Evolutionary conservation across 2,329 filamentous ascomycete species (phyloP), one percentile per base, ranked within the genome.

Genomic region (Peltaster fructicola): DNA sequence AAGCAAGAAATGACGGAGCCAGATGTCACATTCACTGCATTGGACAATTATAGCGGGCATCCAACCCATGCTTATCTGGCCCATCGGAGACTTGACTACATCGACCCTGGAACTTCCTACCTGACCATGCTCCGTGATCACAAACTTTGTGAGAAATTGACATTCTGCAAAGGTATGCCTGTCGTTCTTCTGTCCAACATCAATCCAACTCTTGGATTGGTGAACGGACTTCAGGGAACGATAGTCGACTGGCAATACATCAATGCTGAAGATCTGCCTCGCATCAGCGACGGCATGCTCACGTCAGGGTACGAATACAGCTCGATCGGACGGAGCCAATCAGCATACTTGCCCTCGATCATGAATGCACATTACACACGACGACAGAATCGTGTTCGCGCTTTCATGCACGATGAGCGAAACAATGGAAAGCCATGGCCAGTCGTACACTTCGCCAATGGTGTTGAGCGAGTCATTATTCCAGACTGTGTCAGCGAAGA

Each of bases 401-500:
- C n/a, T n/a, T n/a, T n/a, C n/a, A n/a, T n/a, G n/a, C n/a, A n/a
- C n/a, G n/a, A n/a, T n/a, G n/a, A n/a, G n/a, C n/a, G n/a, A n/a
- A n/a, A n/a, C n/a, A n/a, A n/a, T n/a, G n/a, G n/a, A n/a, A n/a
- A n/a, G n/a, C n/a, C n/a, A n/a, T n/a, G n/a, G n/a, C n/a, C n/a
- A n/a, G 40, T 65, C 2, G 64, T 73, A 3, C 35, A 37, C 1
- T 73, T 73, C 31, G 46, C 56, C 14, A 66, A 67, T 27, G 57
- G 58, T 1, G 5, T 22, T 0, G 40, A 33, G 3, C 43, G 48
- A 3, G 19, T 30, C 7, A 57, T 57, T 1, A 63, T 73, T 14
- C 56, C 68, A 0, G 52, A 61, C 8, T 69, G 63, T 37, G 43
- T 63, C 14, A 55, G 50, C 10, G 49, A 62, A 25, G 40, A 48